Base-by-base conservation (phyloP, 768 basidiomycete species). In the Sporobolomyces roseus region DNA sequence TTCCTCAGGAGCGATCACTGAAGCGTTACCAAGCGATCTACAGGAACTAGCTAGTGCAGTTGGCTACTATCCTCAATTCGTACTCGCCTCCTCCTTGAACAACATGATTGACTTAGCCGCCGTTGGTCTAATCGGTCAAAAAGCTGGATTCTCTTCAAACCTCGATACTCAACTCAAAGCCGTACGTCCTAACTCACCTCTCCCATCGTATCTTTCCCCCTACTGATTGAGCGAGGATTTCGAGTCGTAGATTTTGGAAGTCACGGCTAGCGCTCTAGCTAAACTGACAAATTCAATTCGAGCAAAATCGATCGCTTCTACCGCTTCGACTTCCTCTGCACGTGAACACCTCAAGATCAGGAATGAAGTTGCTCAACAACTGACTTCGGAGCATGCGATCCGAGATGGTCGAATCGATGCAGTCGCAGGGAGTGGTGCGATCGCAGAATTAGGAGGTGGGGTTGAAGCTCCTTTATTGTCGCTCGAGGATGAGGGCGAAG, bases 71-170 rank as follows among this genome's bases (percentile, higher is more conserved):
- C 93, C 93, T 7, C 83, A 91, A 9, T 93, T 96, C 79, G 87
- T 87, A 7, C 88, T 92, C 79, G 80, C 91, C 55, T 86, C 87
- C 74, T 91, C 89, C 0, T 79, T 91, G 76, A 89, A 84, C 73
- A 88, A 85, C 70, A 79, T 98, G 64, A 85, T 97, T 68, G 94
- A 98, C 77, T 83, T 98, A n/a, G 92, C 91, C 1, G 88, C 87
- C 66, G 84, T 93, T 49, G 93, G 93, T 2, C 76, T 98, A n/a
- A 96, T 96, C 73, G 96, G 96, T 4, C 91, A 96, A 76, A 97
- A 97, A 81, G 93, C 90, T 29, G 93, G 96, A 23, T 81, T 97
- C 71, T 87, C 86, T 55, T 87, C 83, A 45, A 87, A 91, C 4
- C 81, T 93, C 19, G 80, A 85, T 23, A 88, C 91, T 49, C 91